A percentile compares a stretch with the other conserved stretches of the same genome.
Conservation (phyloP, 2,329 filamentous ascomycete genomes). For the Davidsoniella neocaledoniae region DNA sequence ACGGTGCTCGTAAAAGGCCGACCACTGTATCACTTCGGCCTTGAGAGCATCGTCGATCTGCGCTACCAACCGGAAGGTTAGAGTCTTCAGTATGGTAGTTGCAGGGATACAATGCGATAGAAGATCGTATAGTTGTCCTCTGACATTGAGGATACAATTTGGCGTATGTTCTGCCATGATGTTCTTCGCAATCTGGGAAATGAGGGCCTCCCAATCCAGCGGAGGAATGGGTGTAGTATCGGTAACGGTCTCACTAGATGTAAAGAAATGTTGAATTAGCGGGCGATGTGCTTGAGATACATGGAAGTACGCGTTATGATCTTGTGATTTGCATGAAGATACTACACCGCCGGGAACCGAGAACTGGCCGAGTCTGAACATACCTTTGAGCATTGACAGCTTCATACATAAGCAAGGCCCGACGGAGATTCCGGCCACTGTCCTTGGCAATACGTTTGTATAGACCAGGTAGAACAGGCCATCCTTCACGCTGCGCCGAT, state of each 20-base stretch:
- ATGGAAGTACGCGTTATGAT: too few species aligned
- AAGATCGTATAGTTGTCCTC: slow-evolving; percentile 90
- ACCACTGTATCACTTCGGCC: slow-evolving; percentile 86
- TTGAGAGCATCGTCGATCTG: slow-evolving; percentile 82
- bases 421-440: slow-evolving; percentile 77
- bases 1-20: slow-evolving; percentile 91
- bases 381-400: slow-evolving; percentile 95
- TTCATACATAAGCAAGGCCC: slow-evolving; percentile 91
- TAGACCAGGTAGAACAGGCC: slow-evolving; percentile 57
- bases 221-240: slow-evolving; percentile 82
- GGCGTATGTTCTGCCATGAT: slow-evolving; percentile 91
- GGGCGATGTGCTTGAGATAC: too few species aligned
- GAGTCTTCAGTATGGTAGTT: slow-evolving; percentile 81
- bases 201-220: slow-evolving; percentile 91
- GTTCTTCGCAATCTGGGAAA: slow-evolving; percentile 76
- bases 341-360: neutral
- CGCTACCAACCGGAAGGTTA: slow-evolving; percentile 82
- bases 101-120: slow-evolving; percentile 94
- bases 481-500: slow-evolving; percentile 63
- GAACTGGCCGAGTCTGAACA: slow-evolving; percentile 17
- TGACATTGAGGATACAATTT: slow-evolving; percentile 68
- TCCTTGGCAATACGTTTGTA: slow-evolving; percentile 77
- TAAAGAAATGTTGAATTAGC: neutral
- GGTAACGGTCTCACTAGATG: slow-evolving; percentile 64
- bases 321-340: too few species aligned